Conservation (phyloP, 768 basidiomycete species). For the Podaxis sp. region DNA sequence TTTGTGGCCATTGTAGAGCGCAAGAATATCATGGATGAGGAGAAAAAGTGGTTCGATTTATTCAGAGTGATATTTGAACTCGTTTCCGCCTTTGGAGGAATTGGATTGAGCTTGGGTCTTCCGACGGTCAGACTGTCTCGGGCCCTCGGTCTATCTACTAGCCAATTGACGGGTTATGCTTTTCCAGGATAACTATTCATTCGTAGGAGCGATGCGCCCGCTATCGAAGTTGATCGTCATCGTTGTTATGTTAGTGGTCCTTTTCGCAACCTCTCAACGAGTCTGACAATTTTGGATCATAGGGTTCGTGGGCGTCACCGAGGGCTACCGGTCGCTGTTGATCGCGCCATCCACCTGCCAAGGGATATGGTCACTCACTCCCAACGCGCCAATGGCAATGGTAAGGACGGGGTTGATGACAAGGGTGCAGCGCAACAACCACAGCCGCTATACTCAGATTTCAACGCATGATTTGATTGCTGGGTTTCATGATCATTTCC, state of each 20-base stretch:
- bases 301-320: constrained; percentile 70
- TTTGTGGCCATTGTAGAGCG: constrained; percentile 69
- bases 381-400: neutral
- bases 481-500: neutral
- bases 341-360: constrained; percentile 46
- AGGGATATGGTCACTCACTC: constrained; percentile 24
- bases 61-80: constrained; percentile 59
- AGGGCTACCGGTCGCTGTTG: constrained; percentile 64
- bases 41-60: constrained; percentile 59
- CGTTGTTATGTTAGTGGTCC: constrained; percentile 53
- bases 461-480: neutral
- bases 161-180: neutral
- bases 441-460: neutral
- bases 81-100: constrained; percentile 63
- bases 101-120: constrained; percentile 67
- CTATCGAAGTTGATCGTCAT: constrained; percentile 71
- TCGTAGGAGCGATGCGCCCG: constrained; percentile 56
- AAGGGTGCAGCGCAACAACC: neutral
- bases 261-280: neutral
- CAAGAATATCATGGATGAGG: constrained; percentile 47
- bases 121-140: constrained; percentile 29
- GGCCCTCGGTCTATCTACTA: neutral
- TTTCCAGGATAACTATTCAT: constrained; percentile 51
- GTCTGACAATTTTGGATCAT: neutral
- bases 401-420: neutral